phyloP scores from a whole-genome alignment of 2,329 filamentous ascomycete species.

The Epichloe baconii region DNA sequence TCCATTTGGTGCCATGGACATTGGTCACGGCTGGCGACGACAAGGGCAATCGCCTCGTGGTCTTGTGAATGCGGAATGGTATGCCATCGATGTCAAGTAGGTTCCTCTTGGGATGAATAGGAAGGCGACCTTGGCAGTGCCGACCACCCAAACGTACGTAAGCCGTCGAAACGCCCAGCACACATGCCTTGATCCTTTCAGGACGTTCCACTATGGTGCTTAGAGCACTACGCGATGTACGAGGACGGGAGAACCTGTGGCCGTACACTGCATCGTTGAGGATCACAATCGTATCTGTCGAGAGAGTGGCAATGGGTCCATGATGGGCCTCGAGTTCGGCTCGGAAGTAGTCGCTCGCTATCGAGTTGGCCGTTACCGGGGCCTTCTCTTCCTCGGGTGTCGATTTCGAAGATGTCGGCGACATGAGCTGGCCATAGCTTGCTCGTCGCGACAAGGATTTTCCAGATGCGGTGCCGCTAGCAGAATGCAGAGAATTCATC shows the following conservation, averaged over 20 bases:
- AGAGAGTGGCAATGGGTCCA: conserved; percentile 23
- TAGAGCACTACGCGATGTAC: conserved; percentile 57
- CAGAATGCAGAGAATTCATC: conserved; percentile 41
- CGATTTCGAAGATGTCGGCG: conserved; percentile 20
- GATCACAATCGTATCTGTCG: conserved; percentile 61
- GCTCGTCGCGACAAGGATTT: conserved; percentile 32
- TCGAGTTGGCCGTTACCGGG: conserved; percentile 33
- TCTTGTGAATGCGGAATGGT: conserved; percentile 79
- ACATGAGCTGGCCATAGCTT: conserved; percentile 30
- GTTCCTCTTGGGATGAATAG: conserved; percentile 51
- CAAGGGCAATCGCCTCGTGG: conserved; percentile 56
- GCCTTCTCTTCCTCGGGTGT: conserved; percentile 21
- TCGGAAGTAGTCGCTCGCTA: conserved; percentile 57
- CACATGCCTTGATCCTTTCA: conserved; percentile 73
- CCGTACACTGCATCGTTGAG: conserved; percentile 92
- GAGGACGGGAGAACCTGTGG: conserved; percentile 77
- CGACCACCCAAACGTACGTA: conserved; percentile 83
- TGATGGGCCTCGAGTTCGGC: conserved; percentile 56
- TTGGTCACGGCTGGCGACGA: conserved; percentile 69
- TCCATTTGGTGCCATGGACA: conserved; percentile 85
- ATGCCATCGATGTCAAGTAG: conserved; percentile 41
- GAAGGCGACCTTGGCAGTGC: conserved; percentile 56
- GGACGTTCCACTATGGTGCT: conserved; percentile 84
- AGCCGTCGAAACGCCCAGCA: conserved; percentile 70
- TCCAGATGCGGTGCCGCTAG: conserved; percentile 24